Conservation (phyloP, 2,329 filamentous ascomycete species). For the Teratosphaeria pseudoeucalypti region DNA sequence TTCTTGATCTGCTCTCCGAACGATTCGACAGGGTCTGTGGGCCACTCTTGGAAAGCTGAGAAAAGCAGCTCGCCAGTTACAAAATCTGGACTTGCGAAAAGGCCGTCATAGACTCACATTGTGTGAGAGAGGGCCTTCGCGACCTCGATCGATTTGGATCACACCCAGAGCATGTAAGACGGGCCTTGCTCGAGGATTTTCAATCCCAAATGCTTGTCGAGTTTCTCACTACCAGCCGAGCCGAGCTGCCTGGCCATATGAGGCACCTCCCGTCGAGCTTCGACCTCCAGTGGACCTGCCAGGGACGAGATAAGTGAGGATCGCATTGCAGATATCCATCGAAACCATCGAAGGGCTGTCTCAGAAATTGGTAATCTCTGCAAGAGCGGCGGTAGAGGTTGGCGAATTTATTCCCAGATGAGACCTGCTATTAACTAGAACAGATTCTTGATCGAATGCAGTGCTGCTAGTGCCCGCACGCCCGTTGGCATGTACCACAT, state of each 20-base stretch:
- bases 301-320: not conserved
- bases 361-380: constrained; percentile 36
- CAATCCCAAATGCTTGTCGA: not conserved
- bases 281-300: not conserved
- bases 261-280: not conserved
- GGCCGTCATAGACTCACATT: not conserved
- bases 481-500: constrained; percentile 33
- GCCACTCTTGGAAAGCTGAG: not conserved
- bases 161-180: not conserved
- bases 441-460: constrained; percentile 38
- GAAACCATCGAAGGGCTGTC: constrained; percentile 32
- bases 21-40: not conserved
- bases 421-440: too few species aligned
- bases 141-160: not conserved
- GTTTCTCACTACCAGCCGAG: not conserved
- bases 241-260: not conserved
- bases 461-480: constrained; percentile 39
- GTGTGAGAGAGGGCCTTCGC: not conserved
- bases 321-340: constrained; percentile 19
- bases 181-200: not conserved
- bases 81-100: not conserved
- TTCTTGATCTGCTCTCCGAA: not conserved
- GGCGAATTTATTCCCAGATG: too few species aligned
- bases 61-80: not conserved
- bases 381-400: constrained; percentile 41